phyloP scores from a whole-genome alignment of 441 rosid genomes.

The Corymbia citriodora region DNA sequence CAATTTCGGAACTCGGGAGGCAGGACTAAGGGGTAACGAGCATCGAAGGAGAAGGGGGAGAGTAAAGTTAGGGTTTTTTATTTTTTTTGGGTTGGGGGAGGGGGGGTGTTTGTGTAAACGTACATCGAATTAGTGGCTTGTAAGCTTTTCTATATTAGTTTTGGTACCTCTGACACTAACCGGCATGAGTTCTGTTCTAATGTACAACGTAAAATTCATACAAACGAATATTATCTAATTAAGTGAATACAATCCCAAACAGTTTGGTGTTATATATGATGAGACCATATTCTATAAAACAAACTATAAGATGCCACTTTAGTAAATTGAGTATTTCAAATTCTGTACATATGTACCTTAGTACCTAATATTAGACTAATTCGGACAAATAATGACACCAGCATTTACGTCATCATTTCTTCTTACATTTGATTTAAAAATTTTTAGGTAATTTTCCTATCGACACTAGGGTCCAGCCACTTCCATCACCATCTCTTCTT shows the following conservation, averaged over 20 bases:
- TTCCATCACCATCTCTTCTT: neutral
- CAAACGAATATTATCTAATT: neutral
- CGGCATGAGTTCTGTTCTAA: neutral
- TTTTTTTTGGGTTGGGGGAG: too few species aligned
- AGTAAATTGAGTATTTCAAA: neutral
- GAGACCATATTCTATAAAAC: neutral
- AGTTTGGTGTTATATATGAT: neutral
- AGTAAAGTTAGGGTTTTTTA: neutral
- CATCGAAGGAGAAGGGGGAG: neutral
- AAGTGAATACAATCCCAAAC: neutral
- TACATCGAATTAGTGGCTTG: neutral
- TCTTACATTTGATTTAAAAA: too few species aligned
- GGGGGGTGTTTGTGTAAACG: neutral
- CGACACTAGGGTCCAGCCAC: neutral
- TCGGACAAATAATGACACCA: neutral
- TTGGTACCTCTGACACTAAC: neutral
- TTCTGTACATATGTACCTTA: neutral
- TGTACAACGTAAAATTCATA: neutral
- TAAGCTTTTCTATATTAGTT: neutral
- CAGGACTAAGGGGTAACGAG: neutral
- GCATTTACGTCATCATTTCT: neutral
- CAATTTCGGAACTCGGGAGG: neutral
- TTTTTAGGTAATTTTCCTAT: neutral
- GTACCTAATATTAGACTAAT: neutral
- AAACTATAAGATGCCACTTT: neutral